Evolutionary conservation across 257 asterid species (phyloP).

Genomic region (Nicotiana benthamiana): DNA sequence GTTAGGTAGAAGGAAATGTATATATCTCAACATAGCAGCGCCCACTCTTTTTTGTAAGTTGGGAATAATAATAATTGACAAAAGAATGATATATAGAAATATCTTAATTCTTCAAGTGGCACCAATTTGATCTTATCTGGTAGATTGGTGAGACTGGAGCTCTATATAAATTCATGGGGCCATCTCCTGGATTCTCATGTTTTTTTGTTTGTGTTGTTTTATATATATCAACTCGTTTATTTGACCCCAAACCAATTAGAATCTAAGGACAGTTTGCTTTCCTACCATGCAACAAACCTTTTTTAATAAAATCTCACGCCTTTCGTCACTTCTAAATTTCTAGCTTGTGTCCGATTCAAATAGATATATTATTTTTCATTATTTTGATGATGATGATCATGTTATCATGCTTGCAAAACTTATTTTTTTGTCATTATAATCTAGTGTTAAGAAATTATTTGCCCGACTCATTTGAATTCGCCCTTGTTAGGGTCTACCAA

Average conservation of each 20-base stretch:
- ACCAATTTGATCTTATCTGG: background rate
- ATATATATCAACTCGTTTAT: background rate
- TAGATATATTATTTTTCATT: background rate
- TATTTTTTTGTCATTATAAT: too few relatives aligned
- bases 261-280: conserved; percentile 21
- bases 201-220: background rate
- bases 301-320: conserved; percentile 1
- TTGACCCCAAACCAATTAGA: conserved; percentile 6
- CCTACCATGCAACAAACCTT: conserved; percentile 21
- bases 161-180: background rate
- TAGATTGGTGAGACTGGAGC: background rate
- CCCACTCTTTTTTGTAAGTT: background rate
- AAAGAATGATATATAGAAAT: background rate
- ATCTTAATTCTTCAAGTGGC: background rate
- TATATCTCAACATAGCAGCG: background rate
- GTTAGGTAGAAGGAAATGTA: background rate
- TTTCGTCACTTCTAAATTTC: background rate
- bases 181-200: background rate
- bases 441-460: too few relatives aligned
- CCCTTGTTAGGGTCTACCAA: too few relatives aligned
- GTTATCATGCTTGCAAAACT: background rate
- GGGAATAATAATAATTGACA: background rate
- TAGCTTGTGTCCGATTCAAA: background rate
- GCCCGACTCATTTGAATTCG: too few relatives aligned
- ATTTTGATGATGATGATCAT: background rate